Evolutionary conservation across 192 early-diverging fungal species (phyloP).

Genomic region (Coemansia reversa): DNA sequence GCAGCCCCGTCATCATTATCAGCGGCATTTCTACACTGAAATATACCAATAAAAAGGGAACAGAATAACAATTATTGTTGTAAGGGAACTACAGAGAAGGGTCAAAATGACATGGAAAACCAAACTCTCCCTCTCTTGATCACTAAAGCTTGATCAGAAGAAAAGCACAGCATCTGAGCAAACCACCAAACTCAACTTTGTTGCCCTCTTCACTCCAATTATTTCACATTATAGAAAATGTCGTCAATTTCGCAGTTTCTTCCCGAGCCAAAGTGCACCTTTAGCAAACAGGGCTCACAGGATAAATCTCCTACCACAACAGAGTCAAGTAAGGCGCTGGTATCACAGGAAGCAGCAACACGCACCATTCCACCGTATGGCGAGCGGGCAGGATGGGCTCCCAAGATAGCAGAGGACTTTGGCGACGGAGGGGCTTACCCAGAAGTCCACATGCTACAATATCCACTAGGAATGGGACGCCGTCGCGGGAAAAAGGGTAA

Average conservation of each 20-base stretch:
- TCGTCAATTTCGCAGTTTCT: conserved; percentile 52
- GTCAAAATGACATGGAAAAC: neutral
- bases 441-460: conserved; percentile 88
- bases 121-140: neutral
- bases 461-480: conserved; percentile 93
- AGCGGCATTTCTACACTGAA: conserved; percentile 74
- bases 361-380: conserved; percentile 72
- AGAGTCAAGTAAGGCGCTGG: neutral
- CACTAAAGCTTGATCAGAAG: neutral
- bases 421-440: conserved; percentile 98
- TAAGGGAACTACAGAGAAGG: neutral
- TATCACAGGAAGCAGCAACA: neutral
- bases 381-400: conserved; percentile 73
- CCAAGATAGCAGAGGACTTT: conserved; percentile 81
- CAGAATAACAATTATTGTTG: neutral
- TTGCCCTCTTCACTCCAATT: neutral
- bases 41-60: neutral
- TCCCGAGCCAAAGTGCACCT: conserved; percentile 46
- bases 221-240: conserved; percentile 14
- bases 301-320: neutral
- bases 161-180: neutral
- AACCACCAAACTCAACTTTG: neutral
- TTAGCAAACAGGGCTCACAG: neutral
- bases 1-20: conserved; percentile 82
- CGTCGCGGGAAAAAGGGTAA: conserved; percentile 49